These are phyloP conservation scores for Neurospora sp. DNA, from an alignment of 495 filamentous ascomycete genomes.

Conservation along the genomic window DNA sequence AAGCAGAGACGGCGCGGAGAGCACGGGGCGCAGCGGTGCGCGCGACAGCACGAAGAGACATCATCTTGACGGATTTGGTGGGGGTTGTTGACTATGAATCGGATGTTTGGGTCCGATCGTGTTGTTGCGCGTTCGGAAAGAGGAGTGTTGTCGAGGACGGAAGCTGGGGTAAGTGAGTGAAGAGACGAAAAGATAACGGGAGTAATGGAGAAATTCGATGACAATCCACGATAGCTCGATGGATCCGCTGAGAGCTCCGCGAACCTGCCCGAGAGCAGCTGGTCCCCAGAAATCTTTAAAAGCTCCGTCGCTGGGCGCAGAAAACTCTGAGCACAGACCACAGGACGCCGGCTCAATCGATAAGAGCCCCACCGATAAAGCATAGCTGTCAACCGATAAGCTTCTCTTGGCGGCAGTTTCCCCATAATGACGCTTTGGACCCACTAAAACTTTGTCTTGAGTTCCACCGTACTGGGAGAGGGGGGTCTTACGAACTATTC, in stretches of 20 bases:
- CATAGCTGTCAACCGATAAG: background rate
- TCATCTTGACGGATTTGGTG: slow-evolving; percentile 44
- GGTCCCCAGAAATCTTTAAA: background rate
- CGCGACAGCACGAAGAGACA: slow-evolving; percentile 61
- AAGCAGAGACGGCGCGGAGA: slow-evolving; percentile 48
- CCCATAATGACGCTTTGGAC: background rate
- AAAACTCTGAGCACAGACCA: background rate
- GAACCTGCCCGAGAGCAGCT: background rate
- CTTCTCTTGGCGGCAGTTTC: background rate
- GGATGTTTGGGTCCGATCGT: slow-evolving; percentile 1
- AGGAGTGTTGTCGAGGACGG: background rate
- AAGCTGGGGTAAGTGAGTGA: background rate
- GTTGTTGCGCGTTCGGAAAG: background rate
- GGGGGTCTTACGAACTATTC: too few relatives aligned
- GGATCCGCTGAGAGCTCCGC: background rate
- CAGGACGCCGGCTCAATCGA: background rate
- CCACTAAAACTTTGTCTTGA: background rate
- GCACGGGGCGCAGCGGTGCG: slow-evolving; percentile 59
- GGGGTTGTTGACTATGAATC: background rate
- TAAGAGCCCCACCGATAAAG: background rate
- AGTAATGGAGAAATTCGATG: background rate
- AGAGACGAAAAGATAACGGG: background rate
- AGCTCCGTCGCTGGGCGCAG: background rate
- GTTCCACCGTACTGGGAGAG: too few relatives aligned
- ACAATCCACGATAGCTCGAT: background rate